Evolutionary conservation across 192 early-diverging fungal species (phyloP), one percentile per base, ranked within the genome.

Genomic region (Dissophora ornata): DNA sequence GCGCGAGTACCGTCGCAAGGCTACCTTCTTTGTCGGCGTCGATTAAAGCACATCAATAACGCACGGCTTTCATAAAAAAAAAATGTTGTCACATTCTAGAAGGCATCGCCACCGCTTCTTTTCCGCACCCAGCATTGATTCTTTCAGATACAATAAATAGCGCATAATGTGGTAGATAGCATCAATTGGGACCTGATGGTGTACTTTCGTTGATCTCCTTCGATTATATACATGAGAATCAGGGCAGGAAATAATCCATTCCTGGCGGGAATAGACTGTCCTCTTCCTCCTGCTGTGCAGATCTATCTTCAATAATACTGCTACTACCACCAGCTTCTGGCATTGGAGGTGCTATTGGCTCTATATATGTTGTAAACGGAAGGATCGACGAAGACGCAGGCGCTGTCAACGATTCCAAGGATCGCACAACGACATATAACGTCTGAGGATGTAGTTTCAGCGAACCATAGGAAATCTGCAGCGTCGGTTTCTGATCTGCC

Each of bases 1-100:
- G 82, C 80, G 90, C 50, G 90, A 90, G 57, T 88, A 89, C 68
- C 79, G 84, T 55, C 81, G 86, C 47, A 91, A 91, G 65, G 89
- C 87, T 33, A 86, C 83, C 0, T 91, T 91, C 62, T 87, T 84
- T 45, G 65, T 88, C 9, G 36, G 47, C 1, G 40, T 30, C 6
- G 57, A 59, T 32, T 51, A 51, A 18, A 28, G n/a, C n/a, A n/a
- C n/a, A n/a, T n/a, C n/a, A n/a, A n/a, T n/a, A n/a, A n/a, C n/a
- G n/a, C n/a, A n/a, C n/a, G n/a, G n/a, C n/a, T n/a, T n/a, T n/a
- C n/a, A n/a, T n/a, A n/a, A n/a, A n/a, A n/a, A n/a, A n/a, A n/a
- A n/a, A n/a, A n/a, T n/a, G n/a, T n/a, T n/a, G n/a, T n/a, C n/a
- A n/a, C n/a, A n/a, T n/a, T n/a, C n/a, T n/a, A n/a, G n/a, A n/a